Conservation (phyloP, 345 rosid species). For the Stellera chamaejasme region DNA sequence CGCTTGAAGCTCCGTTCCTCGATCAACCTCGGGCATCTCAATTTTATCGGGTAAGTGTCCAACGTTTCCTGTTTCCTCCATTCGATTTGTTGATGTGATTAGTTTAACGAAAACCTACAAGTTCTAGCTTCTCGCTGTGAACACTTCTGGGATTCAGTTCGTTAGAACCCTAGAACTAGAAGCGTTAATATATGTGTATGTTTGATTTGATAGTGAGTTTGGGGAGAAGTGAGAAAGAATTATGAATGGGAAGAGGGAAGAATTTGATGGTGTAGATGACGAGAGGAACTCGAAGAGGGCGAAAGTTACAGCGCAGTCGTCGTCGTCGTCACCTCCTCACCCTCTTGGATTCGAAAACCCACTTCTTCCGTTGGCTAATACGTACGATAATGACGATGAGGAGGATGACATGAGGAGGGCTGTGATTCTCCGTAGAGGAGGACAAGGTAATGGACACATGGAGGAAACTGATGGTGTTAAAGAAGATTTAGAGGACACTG, state of each 20-base stretch:
- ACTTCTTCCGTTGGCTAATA: conserved; percentile 49
- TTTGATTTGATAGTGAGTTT: conserved; percentile 2
- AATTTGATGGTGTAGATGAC: conserved; percentile 28
- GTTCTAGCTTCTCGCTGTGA: too few species aligned
- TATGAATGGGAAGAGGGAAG: conserved; percentile 37
- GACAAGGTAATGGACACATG: neutral
- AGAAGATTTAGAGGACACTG: conserved; percentile 22
- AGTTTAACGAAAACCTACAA: too few species aligned
- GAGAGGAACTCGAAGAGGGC: conserved; percentile 38
- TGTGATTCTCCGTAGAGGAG: conserved; percentile 7
- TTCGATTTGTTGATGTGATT: too few species aligned
- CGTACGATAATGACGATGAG: conserved; percentile 64
- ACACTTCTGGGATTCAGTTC: too few species aligned
- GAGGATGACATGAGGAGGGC: conserved; percentile 36
- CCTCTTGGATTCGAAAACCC: conserved; percentile 50
- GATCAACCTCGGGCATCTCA: too few species aligned
- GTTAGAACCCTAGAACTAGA: neutral
- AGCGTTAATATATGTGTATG: neutral
- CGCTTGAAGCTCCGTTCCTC: too few species aligned
- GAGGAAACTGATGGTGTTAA: conserved; percentile 19
- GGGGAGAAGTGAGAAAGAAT: neutral
- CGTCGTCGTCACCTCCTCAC: conserved; percentile 28
- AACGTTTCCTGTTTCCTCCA: too few species aligned
- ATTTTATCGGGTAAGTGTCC: too few species aligned
- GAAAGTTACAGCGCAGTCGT: conserved; percentile 28